A percentile compares a stretch with the other conserved stretches of the same genome.
These are phyloP conservation scores for Schwanniomyces vanrijiae DNA, from an alignment of 805 yeast species.

Conservation along the genomic window DNA sequence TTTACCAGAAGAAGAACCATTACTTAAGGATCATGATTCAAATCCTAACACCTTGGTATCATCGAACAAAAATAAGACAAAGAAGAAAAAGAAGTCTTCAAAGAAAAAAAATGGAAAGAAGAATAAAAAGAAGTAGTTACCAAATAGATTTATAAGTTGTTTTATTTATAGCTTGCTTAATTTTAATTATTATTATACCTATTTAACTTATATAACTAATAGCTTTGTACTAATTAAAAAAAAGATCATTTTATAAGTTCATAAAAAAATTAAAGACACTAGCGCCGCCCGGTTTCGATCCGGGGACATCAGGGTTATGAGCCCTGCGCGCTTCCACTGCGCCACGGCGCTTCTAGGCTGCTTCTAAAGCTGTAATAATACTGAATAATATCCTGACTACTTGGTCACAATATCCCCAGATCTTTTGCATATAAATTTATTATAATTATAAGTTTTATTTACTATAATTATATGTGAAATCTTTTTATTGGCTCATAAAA, in stretches of 20 bases:
- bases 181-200: not conserved
- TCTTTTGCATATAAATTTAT: too few species aligned
- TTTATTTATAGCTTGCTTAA: not conserved
- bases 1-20: not conserved
- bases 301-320: constrained; percentile 98
- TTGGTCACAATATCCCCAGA: not conserved
- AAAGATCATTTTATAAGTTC: not conserved
- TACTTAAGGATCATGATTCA: too few species aligned
- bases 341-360: constrained; percentile 78
- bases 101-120: not conserved
- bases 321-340: constrained; percentile 99
- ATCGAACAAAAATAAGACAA: not conserved
- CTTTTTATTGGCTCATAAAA: too few species aligned
- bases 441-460: too few species aligned
- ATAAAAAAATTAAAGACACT: constrained; percentile 16
- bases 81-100: not conserved
- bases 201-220: too few species aligned
- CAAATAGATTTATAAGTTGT: not conserved
- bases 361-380: too few species aligned
- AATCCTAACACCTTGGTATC: not conserved
- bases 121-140: not conserved
- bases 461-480: too few species aligned
- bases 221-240: too few species aligned
- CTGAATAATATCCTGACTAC: not conserved
- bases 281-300: constrained; percentile 97